Percentiles rank a stretch among this genome's conserved stretches.
Conservation (phyloP, 805 yeast species). For the Alloascoidea africana region DNA sequence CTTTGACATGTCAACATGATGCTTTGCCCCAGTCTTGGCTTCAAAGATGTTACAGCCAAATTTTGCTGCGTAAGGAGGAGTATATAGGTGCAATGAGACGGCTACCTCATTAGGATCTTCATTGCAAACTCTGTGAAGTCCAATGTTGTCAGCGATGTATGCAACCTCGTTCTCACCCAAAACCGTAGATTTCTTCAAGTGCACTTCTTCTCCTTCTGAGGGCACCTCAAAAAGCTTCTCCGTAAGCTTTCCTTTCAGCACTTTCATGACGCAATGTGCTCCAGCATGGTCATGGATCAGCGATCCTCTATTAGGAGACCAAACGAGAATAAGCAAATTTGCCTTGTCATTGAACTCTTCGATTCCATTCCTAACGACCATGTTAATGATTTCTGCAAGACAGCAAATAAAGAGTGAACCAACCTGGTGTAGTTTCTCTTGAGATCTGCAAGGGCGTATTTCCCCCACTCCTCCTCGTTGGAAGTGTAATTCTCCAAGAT, state of each 20-base stretch:
- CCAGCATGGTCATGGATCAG: conserved; percentile 63
- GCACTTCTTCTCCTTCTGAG: conserved; percentile 12
- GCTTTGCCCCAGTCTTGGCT: conserved; percentile 29
- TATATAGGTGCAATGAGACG: conserved; percentile 55
- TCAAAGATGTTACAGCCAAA: conserved; percentile 32
- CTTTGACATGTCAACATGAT: conserved; percentile 41
- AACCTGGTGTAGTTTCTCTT: conserved; percentile 30
- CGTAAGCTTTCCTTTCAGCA: conserved; percentile 39
- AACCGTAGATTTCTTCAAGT: conserved; percentile 13
- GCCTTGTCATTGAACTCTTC: conserved; percentile 59
- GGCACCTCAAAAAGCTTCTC: conserved; percentile 47
- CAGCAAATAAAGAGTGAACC: not conserved
- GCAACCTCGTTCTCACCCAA: conserved; percentile 32
- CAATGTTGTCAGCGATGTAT: conserved; percentile 51
- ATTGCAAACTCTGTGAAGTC: conserved; percentile 50
- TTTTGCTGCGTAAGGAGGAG: conserved; percentile 61
- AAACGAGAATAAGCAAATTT: conserved; percentile 47
- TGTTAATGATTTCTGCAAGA: conserved; percentile 7
- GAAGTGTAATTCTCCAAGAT: conserved; percentile 30
- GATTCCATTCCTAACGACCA: conserved; percentile 44
- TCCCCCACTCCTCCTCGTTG: conserved; percentile 37
- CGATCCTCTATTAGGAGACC: conserved; percentile 54
- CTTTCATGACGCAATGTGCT: conserved; percentile 65
- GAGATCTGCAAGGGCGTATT: conserved; percentile 38
- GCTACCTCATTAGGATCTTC: conserved; percentile 26